Percentiles rank a stretch among this genome's conserved stretches.
phyloP scores from a whole-genome alignment of 345 rosid genomes.

The Toxicodendron radicans region DNA sequence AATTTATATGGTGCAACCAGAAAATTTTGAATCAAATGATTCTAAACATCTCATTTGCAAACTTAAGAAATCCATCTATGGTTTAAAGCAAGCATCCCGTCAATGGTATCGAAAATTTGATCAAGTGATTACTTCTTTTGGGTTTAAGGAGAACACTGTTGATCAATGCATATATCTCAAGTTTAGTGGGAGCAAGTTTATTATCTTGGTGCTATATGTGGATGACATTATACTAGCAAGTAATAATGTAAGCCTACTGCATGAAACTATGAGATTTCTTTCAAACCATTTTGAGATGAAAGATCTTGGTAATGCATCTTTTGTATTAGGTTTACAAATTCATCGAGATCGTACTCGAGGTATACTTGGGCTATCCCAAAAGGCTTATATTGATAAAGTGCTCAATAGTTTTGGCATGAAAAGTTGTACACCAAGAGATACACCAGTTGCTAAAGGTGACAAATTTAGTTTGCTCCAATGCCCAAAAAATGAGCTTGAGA shows the following conservation, averaged over 20 bases:
- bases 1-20: too few relatives aligned
- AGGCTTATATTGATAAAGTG: background rate
- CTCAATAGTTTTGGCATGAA: background rate
- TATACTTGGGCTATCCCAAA: background rate
- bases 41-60: background rate
- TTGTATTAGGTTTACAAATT: background rate
- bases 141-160: background rate
- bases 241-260: background rate
- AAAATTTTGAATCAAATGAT: background rate
- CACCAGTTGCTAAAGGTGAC: too few relatives aligned
- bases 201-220: background rate
- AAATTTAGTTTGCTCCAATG: too few relatives aligned
- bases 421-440: background rate
- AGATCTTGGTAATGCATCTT: background rate
- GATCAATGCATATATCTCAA: background rate
- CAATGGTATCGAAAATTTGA: background rate
- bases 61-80: background rate
- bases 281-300: too few relatives aligned
- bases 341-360: background rate
- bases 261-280: background rate
- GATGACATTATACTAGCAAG: background rate
- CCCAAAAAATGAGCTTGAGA: background rate
- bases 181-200: background rate
- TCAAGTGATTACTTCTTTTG: background rate
- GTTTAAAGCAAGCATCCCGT: background rate